phyloP scores from a whole-genome alignment of 1,139 yeast species.

The Sugiyamaella pinicola region DNA sequence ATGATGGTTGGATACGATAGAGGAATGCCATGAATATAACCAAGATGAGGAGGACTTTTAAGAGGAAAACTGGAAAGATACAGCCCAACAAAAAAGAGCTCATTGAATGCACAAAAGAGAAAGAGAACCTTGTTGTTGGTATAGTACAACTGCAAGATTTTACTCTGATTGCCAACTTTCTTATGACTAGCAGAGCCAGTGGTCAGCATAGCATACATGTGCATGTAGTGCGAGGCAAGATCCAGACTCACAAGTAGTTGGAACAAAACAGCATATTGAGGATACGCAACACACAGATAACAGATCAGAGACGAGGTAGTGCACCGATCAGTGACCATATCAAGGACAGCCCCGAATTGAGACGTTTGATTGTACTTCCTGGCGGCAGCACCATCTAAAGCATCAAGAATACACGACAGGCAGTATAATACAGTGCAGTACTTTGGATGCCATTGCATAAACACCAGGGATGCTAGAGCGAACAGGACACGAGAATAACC shows the following conservation, averaged over 20 bases:
- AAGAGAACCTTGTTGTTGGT: constrained; percentile 82
- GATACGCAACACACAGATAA: constrained; percentile 79
- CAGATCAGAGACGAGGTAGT: constrained; percentile 91
- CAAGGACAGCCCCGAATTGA: constrained; percentile 92
- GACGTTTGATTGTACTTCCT: constrained; percentile 87
- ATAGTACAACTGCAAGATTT: constrained; percentile 80
- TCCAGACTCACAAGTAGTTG: constrained; percentile 86
- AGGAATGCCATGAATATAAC: constrained; percentile 47
- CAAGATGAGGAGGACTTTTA: constrained; percentile 45
- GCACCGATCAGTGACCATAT: constrained; percentile 98
- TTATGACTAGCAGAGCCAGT: constrained; percentile 84
- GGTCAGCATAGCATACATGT: constrained; percentile 92
- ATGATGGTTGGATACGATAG: constrained; percentile 68
- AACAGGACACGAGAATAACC: constrained; percentile 84
- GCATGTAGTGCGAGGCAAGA: constrained; percentile 95
- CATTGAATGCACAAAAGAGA: constrained; percentile 88
- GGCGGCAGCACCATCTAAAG: constrained; percentile 96
- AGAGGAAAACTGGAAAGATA: constrained; percentile 73
- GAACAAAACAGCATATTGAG: constrained; percentile 66
- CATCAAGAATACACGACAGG: constrained; percentile 88
- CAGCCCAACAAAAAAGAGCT: constrained; percentile 85
- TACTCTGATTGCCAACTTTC: constrained; percentile 71
- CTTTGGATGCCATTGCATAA: constrained; percentile 83
- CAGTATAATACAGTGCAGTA: constrained; percentile 78
- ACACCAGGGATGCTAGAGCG: constrained; percentile 73